Evolutionary conservation across 305 asterid species (phyloP).

Genomic region (Fraxinus baroniana): DNA sequence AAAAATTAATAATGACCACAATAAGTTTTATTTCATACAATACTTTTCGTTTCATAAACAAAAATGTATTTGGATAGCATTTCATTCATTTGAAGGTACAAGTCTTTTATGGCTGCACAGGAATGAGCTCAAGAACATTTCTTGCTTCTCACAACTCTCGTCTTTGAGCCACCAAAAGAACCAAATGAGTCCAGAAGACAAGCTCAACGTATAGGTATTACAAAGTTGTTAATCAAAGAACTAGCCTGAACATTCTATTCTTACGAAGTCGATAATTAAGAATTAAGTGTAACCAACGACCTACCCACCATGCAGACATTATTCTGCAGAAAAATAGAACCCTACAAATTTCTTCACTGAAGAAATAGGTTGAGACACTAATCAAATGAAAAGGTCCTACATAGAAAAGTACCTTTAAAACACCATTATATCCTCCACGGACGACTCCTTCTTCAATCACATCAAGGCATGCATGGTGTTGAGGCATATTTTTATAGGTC

Average conservation of each 20-base stretch:
- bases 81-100: not conserved
- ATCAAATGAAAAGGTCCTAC: slow-evolving; percentile 18
- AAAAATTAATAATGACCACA: slow-evolving; percentile 7
- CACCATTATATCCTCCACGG: slow-evolving; percentile 86
- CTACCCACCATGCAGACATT: not conserved
- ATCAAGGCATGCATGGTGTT: slow-evolving; percentile 85
- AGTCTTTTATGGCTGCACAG: slow-evolving; percentile 2
- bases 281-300: slow-evolving; percentile 13
- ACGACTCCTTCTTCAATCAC: slow-evolving; percentile 82
- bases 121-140: not conserved
- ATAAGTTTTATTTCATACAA: not conserved
- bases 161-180: not conserved
- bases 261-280: not conserved
- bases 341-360: slow-evolving; percentile 12
- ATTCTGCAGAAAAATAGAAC: slow-evolving; percentile 3
- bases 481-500: slow-evolving; percentile 72
- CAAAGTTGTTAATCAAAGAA: slow-evolving; percentile 3
- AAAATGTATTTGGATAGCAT: not conserved
- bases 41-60: not conserved
- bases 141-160: not conserved
- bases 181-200: not conserved
- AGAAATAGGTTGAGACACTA: slow-evolving; percentile 20
- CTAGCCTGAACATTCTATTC: not conserved
- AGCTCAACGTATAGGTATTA: not conserved
- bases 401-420: slow-evolving; percentile 61